Percentiles rank a stretch among this genome's conserved stretches.
phyloP scores from a whole-genome alignment of 2,329 filamentous ascomycete genomes.

The Apiospora aurea region DNA sequence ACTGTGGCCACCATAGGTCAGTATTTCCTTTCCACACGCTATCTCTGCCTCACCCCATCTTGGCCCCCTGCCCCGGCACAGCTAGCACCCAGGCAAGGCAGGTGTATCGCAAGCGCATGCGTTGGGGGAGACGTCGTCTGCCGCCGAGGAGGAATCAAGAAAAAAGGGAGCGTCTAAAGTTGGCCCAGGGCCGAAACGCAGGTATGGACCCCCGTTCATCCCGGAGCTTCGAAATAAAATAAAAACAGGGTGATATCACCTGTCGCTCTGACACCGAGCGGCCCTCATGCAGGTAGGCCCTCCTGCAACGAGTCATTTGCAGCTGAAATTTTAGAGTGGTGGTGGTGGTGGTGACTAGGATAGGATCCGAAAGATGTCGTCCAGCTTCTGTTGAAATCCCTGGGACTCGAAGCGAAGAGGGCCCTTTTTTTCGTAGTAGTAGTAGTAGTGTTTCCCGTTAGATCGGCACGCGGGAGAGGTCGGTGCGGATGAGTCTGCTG shows the following conservation, averaged over 20 bases:
- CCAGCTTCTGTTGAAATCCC: neutral
- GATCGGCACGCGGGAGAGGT: constrained; percentile 4
- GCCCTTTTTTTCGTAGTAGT: neutral
- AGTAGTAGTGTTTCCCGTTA: constrained; percentile 13
- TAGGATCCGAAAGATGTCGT: neutral
- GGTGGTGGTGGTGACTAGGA: constrained; percentile 4
- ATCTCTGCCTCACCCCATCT: neutral
- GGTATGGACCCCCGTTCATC: constrained; percentile 16
- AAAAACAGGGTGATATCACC: constrained; percentile 10
- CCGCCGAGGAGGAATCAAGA: constrained; percentile 1
- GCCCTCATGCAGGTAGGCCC: constrained; percentile 12
- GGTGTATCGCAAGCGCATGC: neutral
- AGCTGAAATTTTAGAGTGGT: constrained; percentile 17
- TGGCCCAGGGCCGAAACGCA: constrained; percentile 7
- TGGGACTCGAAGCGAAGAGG: neutral
- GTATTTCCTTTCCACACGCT: neutral
- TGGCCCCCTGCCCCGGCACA: neutral
- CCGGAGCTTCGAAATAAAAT: neutral
- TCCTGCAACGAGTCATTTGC: constrained; percentile 18
- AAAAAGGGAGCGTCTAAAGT: neutral
- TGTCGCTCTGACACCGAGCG: constrained; percentile 19
- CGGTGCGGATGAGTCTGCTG: neutral
- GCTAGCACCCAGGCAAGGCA: neutral
- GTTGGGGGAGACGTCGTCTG: neutral
- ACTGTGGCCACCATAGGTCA: neutral